Conservation (phyloP, 371 early-diverging fungal species). For the Lichtheimia corymbifera region DNA sequence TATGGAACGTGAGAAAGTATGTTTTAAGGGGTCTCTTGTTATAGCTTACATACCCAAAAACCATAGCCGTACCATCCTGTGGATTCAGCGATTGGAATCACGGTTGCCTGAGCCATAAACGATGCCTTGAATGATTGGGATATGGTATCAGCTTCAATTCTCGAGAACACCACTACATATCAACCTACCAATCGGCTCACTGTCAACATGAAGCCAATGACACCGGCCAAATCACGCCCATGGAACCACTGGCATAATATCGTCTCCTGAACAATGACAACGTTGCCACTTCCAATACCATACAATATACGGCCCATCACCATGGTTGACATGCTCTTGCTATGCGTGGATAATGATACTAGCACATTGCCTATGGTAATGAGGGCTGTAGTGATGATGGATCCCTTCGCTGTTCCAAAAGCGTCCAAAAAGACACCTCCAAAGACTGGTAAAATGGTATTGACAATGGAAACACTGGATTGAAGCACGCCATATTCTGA, state of each 20-base stretch:
- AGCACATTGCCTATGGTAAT: constrained; percentile 61
- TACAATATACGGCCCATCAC: constrained; percentile 64
- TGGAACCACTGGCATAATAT: constrained; percentile 73
- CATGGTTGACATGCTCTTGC: constrained; percentile 53
- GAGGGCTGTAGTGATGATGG: constrained; percentile 56
- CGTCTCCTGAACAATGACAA: constrained; percentile 69
- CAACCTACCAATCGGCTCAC: constrained; percentile 57
- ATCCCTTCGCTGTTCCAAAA: constrained; percentile 65
- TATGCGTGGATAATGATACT: constrained; percentile 59
- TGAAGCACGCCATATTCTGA: constrained; percentile 72
- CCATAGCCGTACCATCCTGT: constrained; percentile 67
- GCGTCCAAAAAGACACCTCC: constrained; percentile 70
- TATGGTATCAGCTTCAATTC: no score
- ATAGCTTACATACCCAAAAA: constrained; percentile 53
- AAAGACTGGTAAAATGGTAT: constrained; percentile 64
- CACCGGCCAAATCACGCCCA: constrained; percentile 60
- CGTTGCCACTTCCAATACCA: constrained; percentile 69
- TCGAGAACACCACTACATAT: no score
- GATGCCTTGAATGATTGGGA: constrained; percentile 29
- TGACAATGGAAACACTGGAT: constrained; percentile 68
- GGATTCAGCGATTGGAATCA: constrained; percentile 55
- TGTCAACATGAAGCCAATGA: constrained; percentile 64
- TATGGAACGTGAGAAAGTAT: background rate
- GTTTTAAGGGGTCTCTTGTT: background rate
- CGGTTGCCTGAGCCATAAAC: constrained; percentile 60